phyloP scores from a whole-genome alignment of 2,329 filamentous ascomycete genomes.

The Apiospora saccharicola region DNA sequence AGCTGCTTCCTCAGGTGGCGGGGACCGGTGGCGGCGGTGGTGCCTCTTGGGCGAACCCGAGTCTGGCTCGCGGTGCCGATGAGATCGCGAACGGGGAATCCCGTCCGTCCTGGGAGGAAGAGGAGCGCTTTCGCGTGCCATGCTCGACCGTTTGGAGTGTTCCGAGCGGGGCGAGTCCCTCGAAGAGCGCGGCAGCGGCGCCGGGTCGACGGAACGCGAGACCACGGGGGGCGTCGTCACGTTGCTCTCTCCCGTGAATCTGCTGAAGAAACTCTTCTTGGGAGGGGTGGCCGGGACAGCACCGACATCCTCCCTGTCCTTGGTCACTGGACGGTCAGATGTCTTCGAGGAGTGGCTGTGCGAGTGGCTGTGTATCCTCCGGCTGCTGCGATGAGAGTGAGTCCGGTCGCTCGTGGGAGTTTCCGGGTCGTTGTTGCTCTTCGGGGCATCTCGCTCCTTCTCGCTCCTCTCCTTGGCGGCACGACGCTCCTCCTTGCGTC shows the following conservation, averaged over 20 bases:
- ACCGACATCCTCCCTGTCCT: conserved; percentile 1
- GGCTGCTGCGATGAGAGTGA: conserved; percentile 26
- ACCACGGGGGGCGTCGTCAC: conserved; percentile 10
- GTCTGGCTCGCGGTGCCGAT: conserved; percentile 2
- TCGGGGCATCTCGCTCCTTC: conserved; percentile 12
- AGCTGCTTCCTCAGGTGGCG: neutral
- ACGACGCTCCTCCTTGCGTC: conserved; percentile 16
- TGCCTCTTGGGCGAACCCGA: neutral
- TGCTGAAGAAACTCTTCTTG: conserved; percentile 27
- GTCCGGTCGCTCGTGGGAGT: conserved; percentile 23
- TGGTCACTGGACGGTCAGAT: conserved; percentile 3
- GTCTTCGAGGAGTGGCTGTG: conserved; percentile 22
- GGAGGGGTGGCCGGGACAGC: neutral
- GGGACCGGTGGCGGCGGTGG: neutral
- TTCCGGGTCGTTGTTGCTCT: conserved; percentile 26
- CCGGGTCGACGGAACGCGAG: conserved; percentile 18
- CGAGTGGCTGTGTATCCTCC: conserved; percentile 23
- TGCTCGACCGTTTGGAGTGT: conserved; percentile 18
- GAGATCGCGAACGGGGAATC: conserved; percentile 13
- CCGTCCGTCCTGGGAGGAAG: neutral
- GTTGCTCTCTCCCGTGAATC: conserved; percentile 14
- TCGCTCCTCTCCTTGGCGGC: conserved; percentile 16
- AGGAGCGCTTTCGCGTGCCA: neutral
- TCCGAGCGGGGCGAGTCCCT: conserved; percentile 20
- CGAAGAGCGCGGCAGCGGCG: conserved; percentile 17